Evolutionary conservation across 106 monocot species (phyloP), one percentile per base, ranked within the genome.

Genomic region (Narthecium ossifragum): DNA sequence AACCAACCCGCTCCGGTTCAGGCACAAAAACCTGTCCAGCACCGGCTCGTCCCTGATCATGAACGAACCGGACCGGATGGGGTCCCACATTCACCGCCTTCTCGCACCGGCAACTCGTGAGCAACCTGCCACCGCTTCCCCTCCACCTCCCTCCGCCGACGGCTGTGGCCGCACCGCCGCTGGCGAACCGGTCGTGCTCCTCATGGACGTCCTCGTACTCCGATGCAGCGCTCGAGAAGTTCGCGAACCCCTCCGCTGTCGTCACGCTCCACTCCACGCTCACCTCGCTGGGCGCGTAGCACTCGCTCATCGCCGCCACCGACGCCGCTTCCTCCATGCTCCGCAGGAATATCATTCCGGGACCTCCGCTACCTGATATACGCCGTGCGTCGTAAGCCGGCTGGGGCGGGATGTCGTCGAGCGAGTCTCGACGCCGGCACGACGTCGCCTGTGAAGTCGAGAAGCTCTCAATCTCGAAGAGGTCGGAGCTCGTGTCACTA

Each of bases 231-330:
- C 71, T 84, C 0, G 88, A 88, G 57, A 84, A 80, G 36, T 79
- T 80, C 6, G 81, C 67, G 43, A 64, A 33, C 61, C 62, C 62
- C 27, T 60, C 60, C 20, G 60, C 60, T 17, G 60, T 60, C 11
- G 41, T 28, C 38, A 60, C 60, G 41, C 60, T 60, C 60, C 60
- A 60, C 25, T 43, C 60, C 23, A 60, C 60, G 43, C 60, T 60
- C 13, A 60, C 92, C 67, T 92, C 92, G 64, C 86, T 92, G 32
- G 92, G 92, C 8, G 82, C 46, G 64, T 82, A 82, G 50, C 70
- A 70, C 26, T 85, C 82, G 45, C 78, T 79, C 34, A n/a, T n/a
- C n/a, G 59, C 13, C 1, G 37, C 36, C 14, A 22, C 59, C 12
- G 32, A 20, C 12, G 34, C 39, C 1, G 34, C 43, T 17, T 11